These are phyloP conservation scores for Yamadazyma friedrichii DNA, from an alignment of 1,139 yeast genomes.

Conservation along the genomic window DNA sequence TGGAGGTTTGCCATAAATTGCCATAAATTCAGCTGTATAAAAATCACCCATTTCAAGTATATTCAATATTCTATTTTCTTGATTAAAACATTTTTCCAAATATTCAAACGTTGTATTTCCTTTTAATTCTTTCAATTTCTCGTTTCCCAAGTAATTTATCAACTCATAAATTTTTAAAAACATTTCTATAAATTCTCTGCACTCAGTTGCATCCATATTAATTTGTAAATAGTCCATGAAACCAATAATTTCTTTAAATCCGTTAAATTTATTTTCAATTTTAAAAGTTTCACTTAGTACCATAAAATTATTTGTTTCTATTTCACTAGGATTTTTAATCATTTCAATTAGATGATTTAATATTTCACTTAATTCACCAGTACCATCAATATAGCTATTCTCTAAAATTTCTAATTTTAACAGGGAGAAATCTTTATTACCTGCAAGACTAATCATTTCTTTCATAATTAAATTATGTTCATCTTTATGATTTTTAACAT, in stretches of 20 bases:
- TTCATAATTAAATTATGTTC: constrained; percentile 33
- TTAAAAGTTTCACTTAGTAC: constrained; percentile 27
- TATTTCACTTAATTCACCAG: constrained; percentile 12
- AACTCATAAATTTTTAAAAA: constrained; percentile 39
- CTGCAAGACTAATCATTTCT: constrained; percentile 21
- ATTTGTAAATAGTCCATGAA: constrained; percentile 38
- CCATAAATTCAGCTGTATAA: constrained; percentile 35
- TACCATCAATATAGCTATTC: constrained; percentile 23
- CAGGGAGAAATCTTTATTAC: constrained; percentile 24
- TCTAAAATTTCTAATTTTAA: constrained; percentile 40
- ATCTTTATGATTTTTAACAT: constrained; percentile 24
- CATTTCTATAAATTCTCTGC: constrained; percentile 24
- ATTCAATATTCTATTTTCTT: constrained; percentile 6
- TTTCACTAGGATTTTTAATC: constrained; percentile 17
- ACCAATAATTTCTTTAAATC: constrained; percentile 22
- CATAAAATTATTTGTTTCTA: constrained; percentile 22
- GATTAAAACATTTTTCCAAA: constrained; percentile 9
- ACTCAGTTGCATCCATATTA: constrained; percentile 26
- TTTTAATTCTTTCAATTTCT: neutral
- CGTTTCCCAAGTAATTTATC: constrained; percentile 10
- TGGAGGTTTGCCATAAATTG: constrained; percentile 23
- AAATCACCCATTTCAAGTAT: constrained; percentile 19
- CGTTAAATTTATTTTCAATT: constrained; percentile 28
- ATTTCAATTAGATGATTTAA: constrained; percentile 19
- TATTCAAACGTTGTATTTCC: constrained; percentile 8